Base-by-base conservation (phyloP, 345 rosid species). In the Melaleuca quinquenervia region DNA sequence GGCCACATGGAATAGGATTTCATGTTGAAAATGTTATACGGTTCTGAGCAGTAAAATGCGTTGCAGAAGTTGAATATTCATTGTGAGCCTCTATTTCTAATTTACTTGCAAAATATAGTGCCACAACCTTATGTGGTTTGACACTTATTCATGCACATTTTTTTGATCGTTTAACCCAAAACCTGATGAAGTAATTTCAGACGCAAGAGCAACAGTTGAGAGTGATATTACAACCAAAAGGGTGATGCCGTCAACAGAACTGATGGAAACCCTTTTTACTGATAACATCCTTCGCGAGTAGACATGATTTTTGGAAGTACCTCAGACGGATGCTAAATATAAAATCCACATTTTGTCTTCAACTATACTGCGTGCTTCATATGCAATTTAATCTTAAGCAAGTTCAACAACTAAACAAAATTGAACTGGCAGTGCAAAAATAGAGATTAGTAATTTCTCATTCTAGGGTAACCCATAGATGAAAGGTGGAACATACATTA, bases 401-500 rank as follows among this genome's bases (percentile, higher is more conserved):
- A 44, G 83, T 80, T 50, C 18, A 80, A 80, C 50, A 44, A 48
- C 36, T 80, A 48, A 44, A 80, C 11, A 32, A 48, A 80, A 80
- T 80, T n/a, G 32, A 49, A n/a, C 22, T 82, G 84, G 29, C 85
- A 84, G 48, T 45, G 29, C 51, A 11, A 53, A 84, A 14, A 64
- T 21, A 75, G 49, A 64, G 32, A 85, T 22, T 50, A 36, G 36
- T 36, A 29, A 32, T 80, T 80, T 80, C 16, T 14, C 32, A 48
- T 44, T 80, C 29, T 53, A 29, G 83, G 83, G 58, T 62, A 29
- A 41, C 54, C 70, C 70, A 58, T 58, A 58, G 70, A 58, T 64
- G 78, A 36, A 64, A 32, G 75, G 75, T 64, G 53, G 80, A 86
- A 91, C 94, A 91, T 90, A 94, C 99, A 91, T 97, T 96, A 60